Base-by-base conservation (phyloP, 129 eudicot genomes). In the Arctium lappa region DNA sequence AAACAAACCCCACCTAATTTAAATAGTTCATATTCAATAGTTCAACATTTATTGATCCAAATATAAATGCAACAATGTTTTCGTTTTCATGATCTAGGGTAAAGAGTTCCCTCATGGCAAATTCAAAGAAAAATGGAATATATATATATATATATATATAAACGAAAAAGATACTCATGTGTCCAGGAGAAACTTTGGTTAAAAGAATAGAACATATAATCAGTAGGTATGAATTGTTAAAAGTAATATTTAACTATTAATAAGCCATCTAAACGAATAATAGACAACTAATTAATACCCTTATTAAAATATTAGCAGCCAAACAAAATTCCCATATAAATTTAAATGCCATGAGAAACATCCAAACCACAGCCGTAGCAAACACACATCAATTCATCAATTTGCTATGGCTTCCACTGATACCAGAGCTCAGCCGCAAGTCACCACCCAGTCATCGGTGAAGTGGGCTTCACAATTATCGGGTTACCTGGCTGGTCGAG, bases 341-440 rank as follows among this genome's bases (percentile, higher is more conserved):
- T 79, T 6, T 40, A 66, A 44, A 69, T 30, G 46, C 33, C 42
- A 79, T 79, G 27, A 66, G 29, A 40, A 66, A 38, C 29, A 69
- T 79, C 31, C 76, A 79, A 69, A 79, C 34, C 74, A 29, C 68
- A 68, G 48, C 39, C 18, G 56, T 56, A 27, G 30, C 34, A 77
- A 50, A 76, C 46, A 50, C 30, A 62, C 34, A 16, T 60, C 29
- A 5, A 60, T 60, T 60, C 22, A 53, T 34, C 48, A 56, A 16
- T 74, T 74, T 74, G 8, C 12, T 37, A 80, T 80, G 84, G 78
- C 84, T 48, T 72, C 72, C 10, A 37, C 60, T 3, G 84, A 80
- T 37, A 72, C 69, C 16, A n/a, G 39, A 48, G 72, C 46, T 50
- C 84, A 56, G 15, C 2, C 78, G 27, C 72, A 71, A 12, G 56